phyloP scores from a whole-genome alignment of 768 basidiomycete species.

The Rhodosporidiobolus odoratus region DNA sequence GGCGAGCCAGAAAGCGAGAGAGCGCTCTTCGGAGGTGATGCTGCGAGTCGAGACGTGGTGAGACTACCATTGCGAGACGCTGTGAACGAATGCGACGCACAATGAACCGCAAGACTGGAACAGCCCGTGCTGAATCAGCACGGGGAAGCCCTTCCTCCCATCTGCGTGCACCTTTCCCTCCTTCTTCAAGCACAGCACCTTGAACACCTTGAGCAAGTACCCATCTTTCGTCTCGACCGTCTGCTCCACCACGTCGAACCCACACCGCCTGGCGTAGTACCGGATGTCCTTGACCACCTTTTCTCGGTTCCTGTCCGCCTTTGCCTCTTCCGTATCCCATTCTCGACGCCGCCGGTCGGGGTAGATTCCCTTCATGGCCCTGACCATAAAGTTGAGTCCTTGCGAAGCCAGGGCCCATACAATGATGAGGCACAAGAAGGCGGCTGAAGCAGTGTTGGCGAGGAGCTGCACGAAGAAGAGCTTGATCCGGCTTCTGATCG shows the following conservation, averaged over 20 bases:
- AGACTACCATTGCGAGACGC: neutral
- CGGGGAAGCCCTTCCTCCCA: conserved; percentile 49
- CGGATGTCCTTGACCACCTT: conserved; percentile 49
- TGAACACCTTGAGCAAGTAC: conserved; percentile 48
- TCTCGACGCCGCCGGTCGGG: conserved; percentile 16
- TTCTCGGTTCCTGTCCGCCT: conserved; percentile 48
- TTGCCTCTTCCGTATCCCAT: conserved; percentile 48
- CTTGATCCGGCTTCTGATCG: conserved; percentile 28
- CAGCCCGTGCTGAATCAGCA: conserved; percentile 53
- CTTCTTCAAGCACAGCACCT: conserved; percentile 40
- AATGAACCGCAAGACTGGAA: conserved; percentile 54
- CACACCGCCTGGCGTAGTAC: conserved; percentile 51
- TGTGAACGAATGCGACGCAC: conserved; percentile 1
- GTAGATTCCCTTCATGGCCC: conserved; percentile 1
- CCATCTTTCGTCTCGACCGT: conserved; percentile 53
- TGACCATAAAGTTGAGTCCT: neutral
- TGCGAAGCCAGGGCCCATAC: conserved; percentile 47
- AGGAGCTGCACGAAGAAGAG: conserved; percentile 48
- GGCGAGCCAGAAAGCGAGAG: conserved; percentile 54
- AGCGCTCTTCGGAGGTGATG: conserved; percentile 54
- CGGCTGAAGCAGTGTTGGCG: conserved; percentile 48
- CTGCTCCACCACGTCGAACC: conserved; percentile 52
- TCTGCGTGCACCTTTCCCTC: conserved; percentile 29
- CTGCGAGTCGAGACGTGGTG: neutral
- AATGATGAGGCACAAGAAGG: conserved; percentile 51